Evolutionary conservation across 768 basidiomycete genomes (phyloP), one percentile per base, ranked within the genome.

Genomic region (Lactarius indigo): DNA sequence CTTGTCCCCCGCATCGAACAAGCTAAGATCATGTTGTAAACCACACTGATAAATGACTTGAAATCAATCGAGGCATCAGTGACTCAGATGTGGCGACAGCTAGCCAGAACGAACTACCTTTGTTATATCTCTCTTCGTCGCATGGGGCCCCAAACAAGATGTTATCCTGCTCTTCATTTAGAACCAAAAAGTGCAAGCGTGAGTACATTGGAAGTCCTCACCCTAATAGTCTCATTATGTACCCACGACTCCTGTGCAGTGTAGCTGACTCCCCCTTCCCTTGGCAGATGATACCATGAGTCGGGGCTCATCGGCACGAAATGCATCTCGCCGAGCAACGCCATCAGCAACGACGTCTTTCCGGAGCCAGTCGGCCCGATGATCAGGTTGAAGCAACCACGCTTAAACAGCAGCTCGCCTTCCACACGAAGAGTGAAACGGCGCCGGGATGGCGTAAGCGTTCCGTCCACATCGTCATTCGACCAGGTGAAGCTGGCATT

Each of bases 191-290:
- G 47, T 12, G 47, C n/a, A 23, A 18, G 41, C 15, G 37, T 5
- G 37, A 17, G 0, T 1, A 5, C 12, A 1, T 50, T 26, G 31
- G 15, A 44, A 2, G 7, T 5, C 64, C 77, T 56, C 56, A 85
- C 87, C 73, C 78, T 80, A 61, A 92, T 90, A 0, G 89, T 91
- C 66, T 89, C 89, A 70, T 91, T 92, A 74, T 88, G 84, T 2
- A 93, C 87, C 91, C 91, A 96, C 3, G 89, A 86, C 73, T 92
- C 91, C 74, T 96, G 92, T 3, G 89, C 88, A 8, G 89, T 89
- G 74, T 91, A 93, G 3, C 91, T 87, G 47, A 95, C 82, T 5
- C 92, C 91, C 1, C 81, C 81, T 3, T 77, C 78, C 3, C 90
- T 79, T 30, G 92, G 91, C 5, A 94, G 82, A 68, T 84, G 85